Evolutionary conservation across 495 filamentous ascomycete species (phyloP).

Genomic region (Penicilliopsis zonata): DNA sequence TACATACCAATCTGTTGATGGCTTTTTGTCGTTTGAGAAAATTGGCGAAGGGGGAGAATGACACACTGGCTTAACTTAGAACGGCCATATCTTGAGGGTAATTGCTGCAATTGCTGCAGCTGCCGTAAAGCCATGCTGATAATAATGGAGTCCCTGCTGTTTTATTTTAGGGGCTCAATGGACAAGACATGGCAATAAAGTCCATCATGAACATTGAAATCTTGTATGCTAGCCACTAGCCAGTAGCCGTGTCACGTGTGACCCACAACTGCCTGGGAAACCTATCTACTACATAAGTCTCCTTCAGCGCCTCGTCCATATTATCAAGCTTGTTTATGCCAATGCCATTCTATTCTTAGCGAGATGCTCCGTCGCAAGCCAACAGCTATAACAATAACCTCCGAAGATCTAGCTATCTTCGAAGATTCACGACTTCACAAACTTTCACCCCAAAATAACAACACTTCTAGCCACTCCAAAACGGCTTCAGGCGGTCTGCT

Average conservation of each 20-base stretch:
- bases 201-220: too few species aligned
- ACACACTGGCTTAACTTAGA: constrained; percentile 6
- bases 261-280: too few species aligned
- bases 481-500: constrained; percentile 14
- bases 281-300: too few species aligned
- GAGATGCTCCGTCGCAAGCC: constrained; percentile 73
- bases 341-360: background rate
- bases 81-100: constrained; percentile 9
- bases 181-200: too few species aligned
- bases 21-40: constrained; percentile 17
- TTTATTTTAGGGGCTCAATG: too few species aligned
- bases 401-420: constrained; percentile 66
- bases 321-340: background rate
- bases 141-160: too few species aligned
- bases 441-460: constrained; percentile 13
- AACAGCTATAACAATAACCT: constrained; percentile 63
- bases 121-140: constrained; percentile 21
- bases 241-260: too few species aligned
- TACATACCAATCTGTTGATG: constrained; percentile 15
- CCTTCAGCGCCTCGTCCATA: too few species aligned
- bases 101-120: constrained; percentile 14
- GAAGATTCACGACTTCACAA: constrained; percentile 45
- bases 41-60: constrained; percentile 12
- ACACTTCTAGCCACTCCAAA: constrained; percentile 9
- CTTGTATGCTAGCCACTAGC: too few species aligned